Evolutionary conservation across 495 filamentous ascomycete genomes (phyloP), one percentile per base, ranked within the genome.

Genomic region (Trichocladium uniseriatum): DNA sequence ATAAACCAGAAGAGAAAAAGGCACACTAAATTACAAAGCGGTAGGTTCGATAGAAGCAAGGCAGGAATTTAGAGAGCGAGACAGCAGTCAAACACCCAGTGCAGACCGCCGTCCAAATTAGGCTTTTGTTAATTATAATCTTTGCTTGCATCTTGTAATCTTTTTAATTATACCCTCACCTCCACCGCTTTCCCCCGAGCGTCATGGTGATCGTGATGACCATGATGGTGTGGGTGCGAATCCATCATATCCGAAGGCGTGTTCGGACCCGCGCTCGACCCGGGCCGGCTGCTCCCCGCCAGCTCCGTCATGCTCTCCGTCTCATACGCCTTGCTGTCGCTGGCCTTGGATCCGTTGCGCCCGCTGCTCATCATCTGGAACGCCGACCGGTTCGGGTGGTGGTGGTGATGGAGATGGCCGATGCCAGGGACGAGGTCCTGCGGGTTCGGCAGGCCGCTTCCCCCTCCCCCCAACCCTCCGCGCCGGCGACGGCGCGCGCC

Each of bases 301-400:
- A 75, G 55, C 42, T 72, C 72, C 14, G 66, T 71, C 62, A 69
- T 71, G 48, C 67, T 70, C 39, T 75, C 72, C 45, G 45, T 65
- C 47, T 67, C 62, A 38, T 53, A 67, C 20, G 45, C 43, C 56
- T 63, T 63, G n/a, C 13, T 16, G 27, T 57, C 57, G 20, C 49
- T 51, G 8, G n/a, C 31, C 41, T 52, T 62, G 28, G 49, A 34
- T 13, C 52, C 49, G 43, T 46, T 48, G 11, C 56, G 20, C 8
- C 52, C 49, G 13, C 44, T 46, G 38, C 49, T 52, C 59, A 64
- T 63, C 56, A 55, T 60, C 37, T 57, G 55, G 41, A 61, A 64
- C 8, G 27, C 13, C 18, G 38, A 22, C 38, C 46, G 6, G 29
- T 35, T 18, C 19, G 18, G 16, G 6, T 13, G 6, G 18, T 48